Evolutionary conservation across 495 filamentous ascomycete species (phyloP), one percentile per base, ranked within the genome.

Genomic region (Chaetomium cochliodes): DNA sequence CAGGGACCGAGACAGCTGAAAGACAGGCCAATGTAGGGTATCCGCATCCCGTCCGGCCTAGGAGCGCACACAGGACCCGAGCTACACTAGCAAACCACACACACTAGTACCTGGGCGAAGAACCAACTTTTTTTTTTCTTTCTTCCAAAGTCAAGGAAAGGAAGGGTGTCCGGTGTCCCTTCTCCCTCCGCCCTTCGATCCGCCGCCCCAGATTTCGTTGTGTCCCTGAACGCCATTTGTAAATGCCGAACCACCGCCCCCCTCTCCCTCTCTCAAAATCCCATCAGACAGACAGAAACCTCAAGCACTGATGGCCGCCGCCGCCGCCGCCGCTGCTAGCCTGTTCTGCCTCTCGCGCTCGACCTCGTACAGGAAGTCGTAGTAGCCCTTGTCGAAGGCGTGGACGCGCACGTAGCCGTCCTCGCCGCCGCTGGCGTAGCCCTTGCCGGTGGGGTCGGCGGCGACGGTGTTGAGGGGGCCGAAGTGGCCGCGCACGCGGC

Each of bases 321-420:
- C n/a, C n/a, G n/a, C n/a, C n/a, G n/a, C n/a, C n/a, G n/a, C n/a
- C n/a, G n/a, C n/a, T n/a, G n/a, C 66, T 46, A 72, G 62, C 65
- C 50, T 70, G 66, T 75, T 75, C 52, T 73, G 72, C 58, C 79
- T 70, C 72, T 82, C 80, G 66, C 92, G 83, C 87, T 99, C 94
- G 56, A 98, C 94, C 84, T 99, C 96, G 76, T 96, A 99, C 83
- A 87, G 87, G 80, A 99, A 99, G 75, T 98, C 94, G 77, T 94
- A 99, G 82, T 97, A 99, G 46, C 87, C 82, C 84, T 94, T 93
- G 79, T 99, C 94, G 79, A 99, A 99, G 76, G 96, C 92, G 79
- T 99, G 94, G 52, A 98, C 91, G 70, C 94, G 89, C 49, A 99
- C 94, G 80, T 99, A 99, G 69, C 94, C 94, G 80, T 99, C 94